Conservation (phyloP, 495 filamentous ascomycete species). For the Penicillium herquei region DNA sequence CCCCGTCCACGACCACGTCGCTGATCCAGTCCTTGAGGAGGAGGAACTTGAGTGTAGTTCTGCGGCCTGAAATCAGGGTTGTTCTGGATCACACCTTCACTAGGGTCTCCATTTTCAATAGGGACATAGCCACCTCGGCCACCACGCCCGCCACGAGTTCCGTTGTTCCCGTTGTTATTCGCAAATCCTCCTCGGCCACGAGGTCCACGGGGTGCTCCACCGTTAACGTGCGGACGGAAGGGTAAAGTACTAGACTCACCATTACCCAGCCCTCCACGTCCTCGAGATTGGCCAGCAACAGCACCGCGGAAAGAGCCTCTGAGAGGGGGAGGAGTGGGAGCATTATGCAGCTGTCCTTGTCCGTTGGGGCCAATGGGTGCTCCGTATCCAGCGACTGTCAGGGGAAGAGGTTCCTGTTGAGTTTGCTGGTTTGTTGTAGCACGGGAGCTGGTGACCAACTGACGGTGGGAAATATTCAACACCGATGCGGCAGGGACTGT, state of each 20-base stretch:
- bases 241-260: constrained; percentile 37
- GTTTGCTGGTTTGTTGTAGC: constrained; percentile 62
- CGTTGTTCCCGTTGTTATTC: neutral
- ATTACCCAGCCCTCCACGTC: constrained; percentile 41
- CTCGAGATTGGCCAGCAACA: constrained; percentile 39
- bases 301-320: constrained; percentile 72
- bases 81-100: constrained; percentile 47
- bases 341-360: constrained; percentile 68
- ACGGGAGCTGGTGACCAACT: constrained; percentile 73
- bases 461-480: constrained; percentile 80
- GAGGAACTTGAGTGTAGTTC: constrained; percentile 73
- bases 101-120: constrained; percentile 50
- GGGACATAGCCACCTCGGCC: constrained; percentile 53
- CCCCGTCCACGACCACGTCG: constrained; percentile 57
- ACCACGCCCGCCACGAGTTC: constrained; percentile 24
- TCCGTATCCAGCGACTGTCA: constrained; percentile 62
- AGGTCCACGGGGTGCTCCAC: constrained; percentile 29
- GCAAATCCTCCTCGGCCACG: constrained; percentile 31
- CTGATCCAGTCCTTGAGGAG: constrained; percentile 65
- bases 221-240: constrained; percentile 36
- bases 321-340: constrained; percentile 65
- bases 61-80: constrained; percentile 57
- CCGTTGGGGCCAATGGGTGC: constrained; percentile 52
- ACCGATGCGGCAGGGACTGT: constrained; percentile 81
- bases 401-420: constrained; percentile 47